Evolutionary conservation across 78 protist species (phyloP).

Genomic region (Creolimax fragrantissima): DNA sequence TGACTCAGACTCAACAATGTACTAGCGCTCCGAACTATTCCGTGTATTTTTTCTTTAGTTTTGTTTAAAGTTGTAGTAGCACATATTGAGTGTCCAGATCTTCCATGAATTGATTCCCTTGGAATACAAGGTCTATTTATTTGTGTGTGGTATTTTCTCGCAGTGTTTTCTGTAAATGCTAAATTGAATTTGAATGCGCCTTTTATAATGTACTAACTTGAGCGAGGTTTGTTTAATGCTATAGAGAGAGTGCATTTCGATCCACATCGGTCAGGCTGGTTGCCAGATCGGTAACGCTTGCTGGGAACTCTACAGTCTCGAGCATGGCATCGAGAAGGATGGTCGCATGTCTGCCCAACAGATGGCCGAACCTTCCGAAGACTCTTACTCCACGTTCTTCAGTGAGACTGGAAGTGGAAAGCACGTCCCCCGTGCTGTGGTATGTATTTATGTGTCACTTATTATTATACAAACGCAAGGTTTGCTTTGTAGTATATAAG

Average conservation of each 20-base stretch:
- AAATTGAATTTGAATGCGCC: not conserved
- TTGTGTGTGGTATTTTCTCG: no score
- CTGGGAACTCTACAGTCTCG: conserved; percentile 95
- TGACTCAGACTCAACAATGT: no score
- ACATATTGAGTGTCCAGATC: no score
- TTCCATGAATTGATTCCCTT: no score
- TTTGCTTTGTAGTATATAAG: no score
- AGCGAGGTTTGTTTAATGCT: not conserved
- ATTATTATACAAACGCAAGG: no score
- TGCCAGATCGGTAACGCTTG: conserved; percentile 91
- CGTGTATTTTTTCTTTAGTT: no score
- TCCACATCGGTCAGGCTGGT: conserved; percentile 92
- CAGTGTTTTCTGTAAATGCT: no score
- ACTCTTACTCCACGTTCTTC: conserved; percentile 90
- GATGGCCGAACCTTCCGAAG: conserved; percentile 45
- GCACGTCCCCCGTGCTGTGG: conserved; percentile 88
- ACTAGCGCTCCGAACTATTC: no score
- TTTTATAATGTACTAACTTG: not conserved
- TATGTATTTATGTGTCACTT: no score
- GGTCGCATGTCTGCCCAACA: conserved; percentile 74
- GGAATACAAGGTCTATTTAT: no score
- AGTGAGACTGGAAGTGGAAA: conserved; percentile 69
- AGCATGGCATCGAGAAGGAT: conserved; percentile 94
- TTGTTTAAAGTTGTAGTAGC: no score
- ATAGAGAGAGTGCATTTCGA: conserved; percentile 78